Evolutionary conservation across 768 basidiomycete species (phyloP), one percentile per base, ranked within the genome.

Genomic region (Nidularia pulvinata): DNA sequence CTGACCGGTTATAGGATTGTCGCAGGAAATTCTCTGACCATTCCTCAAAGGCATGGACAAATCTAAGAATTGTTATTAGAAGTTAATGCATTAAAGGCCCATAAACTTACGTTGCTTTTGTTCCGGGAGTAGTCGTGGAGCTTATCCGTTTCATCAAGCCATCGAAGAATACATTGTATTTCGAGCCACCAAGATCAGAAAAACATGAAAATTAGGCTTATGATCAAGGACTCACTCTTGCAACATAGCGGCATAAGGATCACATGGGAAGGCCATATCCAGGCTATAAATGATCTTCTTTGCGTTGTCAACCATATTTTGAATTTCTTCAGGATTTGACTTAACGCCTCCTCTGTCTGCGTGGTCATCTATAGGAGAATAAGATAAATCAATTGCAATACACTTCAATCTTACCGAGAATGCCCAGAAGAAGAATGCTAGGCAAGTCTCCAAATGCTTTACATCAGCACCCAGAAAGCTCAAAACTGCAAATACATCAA

Each of bases 341-440:
- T 65, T 62, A 6, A 62, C 44, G 0, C 61, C 54, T 1, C 62
- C 63, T 39, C 62, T 58, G 50, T 67, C 65, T 2, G 61, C 59
- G 7, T 61, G 54, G 49, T 67, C 65, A 49, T 67, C 64, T n/a
- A 55, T 64, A 64, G 65, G 14, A 9, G 32, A 7, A 25, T 14
- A 33, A 45, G n/a, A 33, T 25, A n/a, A 5, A 4, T 33, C 48
- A 53, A 33, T 52, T n/a, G n/a, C n/a, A n/a, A n/a, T n/a, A n/a
- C n/a, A n/a, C n/a, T n/a, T n/a, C n/a, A 66, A 25, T 4, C 4
- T 4, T 4, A 25, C 65, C 25, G 63, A 50, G 54, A 66, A 64
- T 19, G 60, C 61, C 65, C 65, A 66, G 33, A 57, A 55, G 33
- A 65, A 58, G 48, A 66, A 66, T 1, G 61, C 60, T 2, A 66